Conservation (phyloP, 441 rosid genomes). For the Pelargonium australe region DNA sequence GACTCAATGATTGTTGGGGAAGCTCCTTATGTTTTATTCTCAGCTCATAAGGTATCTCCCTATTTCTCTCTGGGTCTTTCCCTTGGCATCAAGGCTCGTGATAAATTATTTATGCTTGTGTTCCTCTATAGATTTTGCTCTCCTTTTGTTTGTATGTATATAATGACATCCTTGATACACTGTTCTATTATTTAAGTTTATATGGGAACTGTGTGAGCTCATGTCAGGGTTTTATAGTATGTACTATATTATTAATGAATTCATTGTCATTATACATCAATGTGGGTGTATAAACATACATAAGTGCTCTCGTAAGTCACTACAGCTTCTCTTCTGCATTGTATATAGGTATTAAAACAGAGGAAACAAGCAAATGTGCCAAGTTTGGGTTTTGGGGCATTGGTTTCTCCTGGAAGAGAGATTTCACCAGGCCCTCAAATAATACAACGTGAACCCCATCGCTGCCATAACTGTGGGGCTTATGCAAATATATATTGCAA, state of each 20-base stretch:
- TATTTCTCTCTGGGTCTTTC: slow-evolving; percentile 15
- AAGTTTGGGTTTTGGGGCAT: slow-evolving; percentile 90
- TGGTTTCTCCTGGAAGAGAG: slow-evolving; percentile 88
- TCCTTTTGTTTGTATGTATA: background rate
- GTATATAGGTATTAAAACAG: slow-evolving; percentile 66
- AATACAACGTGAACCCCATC: slow-evolving; percentile 76
- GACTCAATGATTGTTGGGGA: slow-evolving; percentile 39
- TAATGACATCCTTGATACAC: background rate
- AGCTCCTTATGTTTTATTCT: slow-evolving; percentile 64
- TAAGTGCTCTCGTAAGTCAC: background rate
- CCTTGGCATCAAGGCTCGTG: background rate
- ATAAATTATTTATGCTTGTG: background rate
- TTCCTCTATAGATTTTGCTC: background rate
- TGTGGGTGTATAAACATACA: background rate
- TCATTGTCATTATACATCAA: background rate
- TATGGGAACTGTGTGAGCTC: background rate
- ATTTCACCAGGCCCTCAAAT: slow-evolving; percentile 71
- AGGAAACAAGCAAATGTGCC: slow-evolving; percentile 80
- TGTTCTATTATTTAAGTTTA: background rate
- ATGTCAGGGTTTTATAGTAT: background rate
- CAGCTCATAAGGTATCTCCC: slow-evolving; percentile 67
- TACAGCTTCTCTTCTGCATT: slow-evolving; percentile 8
- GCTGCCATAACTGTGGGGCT: slow-evolving; percentile 86
- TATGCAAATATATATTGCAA: slow-evolving; percentile 75
- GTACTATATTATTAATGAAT: background rate